Evolutionary conservation across 768 basidiomycete genomes (phyloP).

Genomic region (Boletus rubroflammeus): DNA sequence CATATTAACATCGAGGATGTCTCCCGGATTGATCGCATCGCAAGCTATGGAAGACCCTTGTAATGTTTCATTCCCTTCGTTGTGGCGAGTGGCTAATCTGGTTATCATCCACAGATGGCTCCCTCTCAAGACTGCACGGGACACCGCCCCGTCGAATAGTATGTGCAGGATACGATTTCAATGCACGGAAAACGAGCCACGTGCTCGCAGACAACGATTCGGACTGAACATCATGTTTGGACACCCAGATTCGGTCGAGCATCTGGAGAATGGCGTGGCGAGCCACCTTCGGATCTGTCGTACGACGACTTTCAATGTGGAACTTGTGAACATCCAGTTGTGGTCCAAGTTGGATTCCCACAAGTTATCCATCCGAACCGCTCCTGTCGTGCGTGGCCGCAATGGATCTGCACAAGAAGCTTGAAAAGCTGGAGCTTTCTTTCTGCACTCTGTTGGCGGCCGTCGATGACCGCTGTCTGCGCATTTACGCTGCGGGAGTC

Average conservation of each 20-base stretch:
- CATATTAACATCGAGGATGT: no score
- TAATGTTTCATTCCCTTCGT: no score
- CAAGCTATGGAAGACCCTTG: no score
- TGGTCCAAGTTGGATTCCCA: neutral
- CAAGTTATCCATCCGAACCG: conserved; percentile 8
- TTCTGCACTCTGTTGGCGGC: neutral
- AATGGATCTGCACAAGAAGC: neutral
- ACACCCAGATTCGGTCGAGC: neutral
- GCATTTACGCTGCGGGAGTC: no score
- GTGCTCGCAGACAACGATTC: neutral
- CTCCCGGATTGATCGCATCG: no score
- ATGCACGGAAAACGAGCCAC: no score
- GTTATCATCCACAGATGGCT: neutral
- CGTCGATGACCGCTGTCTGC: neutral
- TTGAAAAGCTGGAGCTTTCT: neutral
- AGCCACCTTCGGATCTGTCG: conserved; percentile 14
- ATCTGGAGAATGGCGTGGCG: conserved; percentile 4
- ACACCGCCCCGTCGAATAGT: no score
- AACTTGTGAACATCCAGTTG: no score
- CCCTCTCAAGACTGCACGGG: neutral
- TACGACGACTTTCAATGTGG: neutral
- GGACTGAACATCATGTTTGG: conserved; percentile 2
- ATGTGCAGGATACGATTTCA: no score
- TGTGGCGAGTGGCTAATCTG: no score
- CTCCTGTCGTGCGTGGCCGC: conserved; percentile 9